phyloP scores from a whole-genome alignment of 352 stramenopile species.

The Phytophthora tubulina region DNA sequence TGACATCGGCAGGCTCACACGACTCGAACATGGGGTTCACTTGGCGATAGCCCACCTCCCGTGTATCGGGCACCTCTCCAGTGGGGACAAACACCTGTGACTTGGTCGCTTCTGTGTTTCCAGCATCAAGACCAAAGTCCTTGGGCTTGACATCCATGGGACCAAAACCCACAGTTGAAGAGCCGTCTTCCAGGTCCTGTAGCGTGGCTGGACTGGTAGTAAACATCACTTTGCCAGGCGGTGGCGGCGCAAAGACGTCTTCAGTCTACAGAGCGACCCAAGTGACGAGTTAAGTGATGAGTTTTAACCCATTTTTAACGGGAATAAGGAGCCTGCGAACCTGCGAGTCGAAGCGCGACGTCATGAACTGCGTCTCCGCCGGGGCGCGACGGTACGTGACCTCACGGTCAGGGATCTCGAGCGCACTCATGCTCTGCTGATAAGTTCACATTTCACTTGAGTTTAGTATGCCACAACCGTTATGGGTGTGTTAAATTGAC shows the following conservation, averaged over 20 bases:
- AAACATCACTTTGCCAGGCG: slow-evolving; percentile 48
- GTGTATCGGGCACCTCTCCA: slow-evolving; percentile 62
- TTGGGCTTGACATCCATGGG: slow-evolving; percentile 34
- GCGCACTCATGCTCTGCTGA: slow-evolving; percentile 48
- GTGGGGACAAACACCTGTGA: slow-evolving; percentile 46
- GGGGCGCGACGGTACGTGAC: slow-evolving; percentile 76
- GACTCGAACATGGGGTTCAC: slow-evolving; percentile 87
- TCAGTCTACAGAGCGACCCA: slow-evolving; percentile 31
- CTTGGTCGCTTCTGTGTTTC: slow-evolving; percentile 10
- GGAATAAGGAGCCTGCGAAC: slow-evolving; percentile 33
- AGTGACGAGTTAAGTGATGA: slow-evolving; percentile 15
- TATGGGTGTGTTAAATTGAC: slow-evolving; percentile 15
- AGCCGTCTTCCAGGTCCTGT: slow-evolving; percentile 49
- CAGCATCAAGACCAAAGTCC: slow-evolving; percentile 38
- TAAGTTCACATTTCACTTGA: slow-evolving; percentile 34
- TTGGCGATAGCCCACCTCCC: slow-evolving; percentile 59
- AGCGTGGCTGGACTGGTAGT: slow-evolving; percentile 44
- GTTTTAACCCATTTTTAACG: not conserved
- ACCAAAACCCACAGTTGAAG: slow-evolving; percentile 25
- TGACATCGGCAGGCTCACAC: slow-evolving; percentile 46
- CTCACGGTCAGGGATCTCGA: slow-evolving; percentile 59
- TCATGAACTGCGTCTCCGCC: slow-evolving; percentile 63
- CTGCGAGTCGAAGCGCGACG: slow-evolving; percentile 66
- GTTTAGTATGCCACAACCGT: slow-evolving; percentile 23
- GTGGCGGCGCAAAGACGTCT: slow-evolving; percentile 37